phyloP scores from a whole-genome alignment of 2,329 filamentous ascomycete genomes.

The Colletotrichum truncatum region DNA sequence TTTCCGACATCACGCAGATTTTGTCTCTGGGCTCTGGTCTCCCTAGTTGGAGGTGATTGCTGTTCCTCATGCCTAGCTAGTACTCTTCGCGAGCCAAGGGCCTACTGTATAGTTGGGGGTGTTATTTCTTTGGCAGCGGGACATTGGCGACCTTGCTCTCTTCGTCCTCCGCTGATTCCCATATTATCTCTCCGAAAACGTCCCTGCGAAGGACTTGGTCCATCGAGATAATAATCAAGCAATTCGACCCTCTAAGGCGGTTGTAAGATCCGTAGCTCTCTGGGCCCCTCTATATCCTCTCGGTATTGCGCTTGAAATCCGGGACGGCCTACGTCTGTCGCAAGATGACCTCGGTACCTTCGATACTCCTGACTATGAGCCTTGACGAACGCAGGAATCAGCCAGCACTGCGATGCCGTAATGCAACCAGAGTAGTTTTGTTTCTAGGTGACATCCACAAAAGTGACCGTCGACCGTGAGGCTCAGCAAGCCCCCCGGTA shows the following conservation, averaged over 20 bases:
- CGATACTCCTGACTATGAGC: background rate
- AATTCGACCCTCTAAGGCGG: background rate
- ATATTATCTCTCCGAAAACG: background rate
- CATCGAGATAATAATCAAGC: background rate
- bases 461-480: background rate
- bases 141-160: too few relatives aligned
- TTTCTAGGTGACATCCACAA: background rate
- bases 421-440: too few relatives aligned
- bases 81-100: too few relatives aligned
- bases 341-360: background rate
- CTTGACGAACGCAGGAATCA: background rate
- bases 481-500: background rate
- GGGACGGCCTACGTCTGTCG: background rate
- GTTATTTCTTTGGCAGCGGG: background rate
- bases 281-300: background rate
- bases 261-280: background rate
- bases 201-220: background rate
- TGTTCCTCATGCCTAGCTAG: too few relatives aligned
- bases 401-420: too few relatives aligned
- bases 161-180: background rate
- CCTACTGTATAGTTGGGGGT: background rate
- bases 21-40: too few relatives aligned
- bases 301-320: background rate
- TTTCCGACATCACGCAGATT: too few relatives aligned
- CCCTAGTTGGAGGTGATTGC: too few relatives aligned